Base-by-base conservation (phyloP, 2,329 filamentous ascomycete genomes). In the Blastomyces parvus region DNA sequence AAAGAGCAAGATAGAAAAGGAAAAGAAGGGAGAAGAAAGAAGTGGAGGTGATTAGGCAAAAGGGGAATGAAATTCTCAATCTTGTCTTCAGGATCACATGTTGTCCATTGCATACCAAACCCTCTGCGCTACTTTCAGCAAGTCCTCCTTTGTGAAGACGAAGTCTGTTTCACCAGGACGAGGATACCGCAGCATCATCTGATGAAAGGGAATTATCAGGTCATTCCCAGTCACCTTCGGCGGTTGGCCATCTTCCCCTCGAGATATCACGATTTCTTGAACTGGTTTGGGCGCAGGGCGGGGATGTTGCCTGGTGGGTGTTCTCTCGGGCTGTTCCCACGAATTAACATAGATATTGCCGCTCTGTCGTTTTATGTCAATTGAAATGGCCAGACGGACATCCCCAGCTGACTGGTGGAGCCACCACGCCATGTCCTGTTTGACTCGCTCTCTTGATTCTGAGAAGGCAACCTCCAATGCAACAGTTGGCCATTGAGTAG, bases 261-360 rank as follows among this genome's bases (percentile, higher is more conserved):
- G 59, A 61, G 27, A 61, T 48, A 52, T 42, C 25, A 40, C 36
- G 14, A 40, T 42, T 61, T 53, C 25, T 61, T 40, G 60, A 14
- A 61, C 40, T 30, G n/a, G 2, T 55, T 25, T n/a, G 25, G n/a
- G 13, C 8, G 53, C 33, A 19, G 42, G 60, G 48, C 30, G 8
- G n/a, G 36, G 36, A 44, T 44, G 56, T 25, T 19, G 30, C 55
- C 59, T 40, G n/a, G 44, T 42, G 13, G n/a, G 30, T n/a, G 40
- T 53, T 40, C 17, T 25, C 22, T 48, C 60, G n/a, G n/a, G n/a
- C 8, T 36, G 55, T 22, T 42, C 38, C 55, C 55, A 59, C 25
- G 60, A 30, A n/a, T 17, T 61, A 14, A 62, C 6, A 48, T 46
- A 62, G 53, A 62, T 62, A 25, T 62, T 48, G 14, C 61, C 50